Evolutionary conservation across 225 moss, liverwort and hornwort species (phyloP), one percentile per base, ranked within the genome.

Genomic region (Thuidium tamariscinum): DNA sequence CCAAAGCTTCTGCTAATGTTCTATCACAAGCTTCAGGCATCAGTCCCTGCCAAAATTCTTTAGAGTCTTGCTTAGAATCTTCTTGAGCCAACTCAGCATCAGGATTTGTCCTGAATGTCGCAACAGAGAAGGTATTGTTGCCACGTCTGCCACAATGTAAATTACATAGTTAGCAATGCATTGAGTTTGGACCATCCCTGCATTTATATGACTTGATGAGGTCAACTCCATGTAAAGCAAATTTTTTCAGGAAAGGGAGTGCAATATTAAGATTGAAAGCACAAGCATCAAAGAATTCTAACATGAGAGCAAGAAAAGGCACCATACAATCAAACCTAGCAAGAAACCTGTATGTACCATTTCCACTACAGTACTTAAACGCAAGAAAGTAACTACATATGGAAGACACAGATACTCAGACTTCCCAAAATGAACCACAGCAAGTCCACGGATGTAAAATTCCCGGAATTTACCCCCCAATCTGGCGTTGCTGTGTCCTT

Each of bases 91-190:
- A 32, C 69, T 95, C 94, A 34, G 82, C 86, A 81, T 95, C 95
- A 51, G 95, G 88, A 75, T 96, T 95, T n/a, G 96, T 91, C 70
- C 84, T 88, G 63, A 97, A 97, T 62, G 94, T 97, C 59, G 97
- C 97, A 22, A 97, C 96, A 39, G 95, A 96, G 74, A 97, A 97
- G 22, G 96, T 96, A 70, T 97, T 97, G 83, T 91, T 94, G 64
- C 95, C 94, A 49, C 95, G 92, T 78, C 97, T 97, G 94, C 88
- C 81, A 81, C 27, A 72, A 74, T 64, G 32, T 15, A 77, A 67
- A 19, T 80, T 8, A 82, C 29, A 23, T 2, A 19, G 27, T 87
- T 70, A 71, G 17, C 34, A n/a, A 74, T 55, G 67, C 69, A 37
- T 52, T 42, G 2, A 34, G 16, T 55, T 84, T 26, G 42, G 16